These are phyloP conservation scores for Oryza meyeriana DNA, from an alignment of 176 grass and related monocot species.

Conservation along the genomic window DNA sequence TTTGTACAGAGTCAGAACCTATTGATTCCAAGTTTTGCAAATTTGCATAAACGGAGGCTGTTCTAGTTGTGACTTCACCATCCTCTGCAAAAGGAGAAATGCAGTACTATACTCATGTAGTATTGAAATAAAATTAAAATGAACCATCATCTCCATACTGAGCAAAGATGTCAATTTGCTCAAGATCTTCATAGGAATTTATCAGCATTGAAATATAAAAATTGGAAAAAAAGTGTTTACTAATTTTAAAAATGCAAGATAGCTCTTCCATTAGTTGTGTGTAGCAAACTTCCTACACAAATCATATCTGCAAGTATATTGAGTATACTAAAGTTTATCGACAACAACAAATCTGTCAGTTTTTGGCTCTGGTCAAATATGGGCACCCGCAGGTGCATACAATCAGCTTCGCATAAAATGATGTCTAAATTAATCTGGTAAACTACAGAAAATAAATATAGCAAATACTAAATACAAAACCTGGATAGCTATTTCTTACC, in stretches of 20 bases:
- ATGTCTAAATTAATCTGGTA: background rate
- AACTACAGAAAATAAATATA: conserved; percentile 1
- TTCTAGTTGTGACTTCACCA: too few species aligned
- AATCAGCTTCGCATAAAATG: conserved; percentile 34
- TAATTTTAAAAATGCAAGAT: conserved; percentile 1
- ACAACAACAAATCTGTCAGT: conserved; percentile 99
- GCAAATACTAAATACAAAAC: conserved; percentile 36
- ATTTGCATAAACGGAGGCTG: too few species aligned
- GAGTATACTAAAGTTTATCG: conserved; percentile 47
- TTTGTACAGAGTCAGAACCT: too few species aligned
- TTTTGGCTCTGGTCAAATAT: conserved; percentile 98
- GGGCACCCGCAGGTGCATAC: conserved; percentile 63
- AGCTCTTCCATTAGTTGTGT: background rate
- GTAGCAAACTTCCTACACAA: background rate
- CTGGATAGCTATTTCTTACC: conserved; percentile 84
- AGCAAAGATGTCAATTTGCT: too few species aligned
- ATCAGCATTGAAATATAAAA: background rate
- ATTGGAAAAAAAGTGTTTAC: background rate
- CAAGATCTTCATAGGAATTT: too few species aligned
- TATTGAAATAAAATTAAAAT: too few species aligned
- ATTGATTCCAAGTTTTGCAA: too few species aligned
- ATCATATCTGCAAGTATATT: conserved; percentile 4
- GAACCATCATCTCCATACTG: too few species aligned
- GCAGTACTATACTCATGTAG: too few species aligned
- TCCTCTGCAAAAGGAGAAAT: background rate